Percentiles rank a stretch among this genome's conserved stretches.
Evolutionary conservation across 2,329 filamentous ascomycete species (phyloP).

Genomic region (Dactylonectria macrodidyma): DNA sequence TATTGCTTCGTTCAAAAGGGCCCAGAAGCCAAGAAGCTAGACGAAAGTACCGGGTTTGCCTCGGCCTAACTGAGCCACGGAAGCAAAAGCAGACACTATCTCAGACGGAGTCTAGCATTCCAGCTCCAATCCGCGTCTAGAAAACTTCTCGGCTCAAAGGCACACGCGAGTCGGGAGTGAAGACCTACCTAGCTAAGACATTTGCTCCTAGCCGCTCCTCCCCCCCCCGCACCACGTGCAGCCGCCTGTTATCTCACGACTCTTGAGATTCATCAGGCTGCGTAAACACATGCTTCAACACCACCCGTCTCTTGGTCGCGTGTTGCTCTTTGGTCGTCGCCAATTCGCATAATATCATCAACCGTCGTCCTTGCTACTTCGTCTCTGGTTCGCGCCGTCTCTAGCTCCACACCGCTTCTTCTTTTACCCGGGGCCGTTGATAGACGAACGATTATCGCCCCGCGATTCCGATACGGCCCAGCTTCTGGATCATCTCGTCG

Average conservation of each 20-base stretch:
- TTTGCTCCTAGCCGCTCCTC: background rate
- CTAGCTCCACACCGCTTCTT: background rate
- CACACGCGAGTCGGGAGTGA: background rate
- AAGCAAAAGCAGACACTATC: background rate
- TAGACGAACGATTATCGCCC: background rate
- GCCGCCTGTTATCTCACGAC: conserved; percentile 1
- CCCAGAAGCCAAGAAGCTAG: background rate
- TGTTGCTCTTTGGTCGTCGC: background rate
- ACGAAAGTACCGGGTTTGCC: background rate
- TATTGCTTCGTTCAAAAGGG: too few species aligned
- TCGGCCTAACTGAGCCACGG: background rate
- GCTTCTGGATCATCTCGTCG: background rate
- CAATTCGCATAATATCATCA: conserved; percentile 4
- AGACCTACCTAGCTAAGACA: background rate
- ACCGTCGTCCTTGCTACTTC: background rate
- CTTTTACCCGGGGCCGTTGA: background rate
- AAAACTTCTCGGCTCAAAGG: background rate
- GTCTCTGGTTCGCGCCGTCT: background rate
- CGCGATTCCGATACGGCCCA: background rate
- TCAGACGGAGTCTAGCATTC: background rate
- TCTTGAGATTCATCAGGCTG: conserved; percentile 1
- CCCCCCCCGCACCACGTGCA: conserved; percentile 10
- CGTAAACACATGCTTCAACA: conserved; percentile 6
- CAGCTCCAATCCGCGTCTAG: background rate
- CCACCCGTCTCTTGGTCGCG: conserved; percentile 7